Evolutionary conservation across 169 alveolate species (phyloP), one percentile per base, ranked within the genome.

Genomic region (Plasmodium cynomolgi): DNA sequence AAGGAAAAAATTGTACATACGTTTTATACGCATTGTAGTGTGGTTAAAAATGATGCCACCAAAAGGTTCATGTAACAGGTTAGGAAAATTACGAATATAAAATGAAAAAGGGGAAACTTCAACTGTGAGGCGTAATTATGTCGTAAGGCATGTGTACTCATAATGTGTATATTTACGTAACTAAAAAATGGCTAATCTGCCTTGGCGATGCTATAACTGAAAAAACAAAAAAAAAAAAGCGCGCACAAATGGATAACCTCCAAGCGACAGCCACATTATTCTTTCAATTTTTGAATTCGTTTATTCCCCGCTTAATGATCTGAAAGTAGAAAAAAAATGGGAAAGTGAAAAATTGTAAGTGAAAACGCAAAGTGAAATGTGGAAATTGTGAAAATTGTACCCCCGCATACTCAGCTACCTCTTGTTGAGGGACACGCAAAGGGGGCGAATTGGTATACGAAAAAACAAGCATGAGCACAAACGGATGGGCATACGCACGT

Each of bases 301-400:
- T 80, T 33, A 88, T 88, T 62, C 94, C 94, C 50, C 83, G 81
- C 82, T 88, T 88, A 79, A 88, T 88, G 31, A 88, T 50, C 94
- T 88, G 72, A 80, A 88, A 77, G 81, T 39, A 20, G 20, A 29
- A 17, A n/a, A 80, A 79, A 77, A 29, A 23, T 20, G 83, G 34
- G 39, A 2, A 31, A 41, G 33, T 39, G 81, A 47, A 71, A 68
- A 62, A 62, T 7, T 54, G 47, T 62, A 34, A 58, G 73, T 34
- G 72, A 83, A 83, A 83, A 23, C 31, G 33, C 20, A 41, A 54
- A 56, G 37, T 83, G 26, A 34, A 68, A 23, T 33, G 6, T 13
- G 23, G 23, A 50, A 50, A 15, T 50, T 50, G 20, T 50, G 56
- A 9, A 44, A 44, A 44, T 0, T 44, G 56, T 44, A 9, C 5